Evolutionary conservation across 208 protist species (phyloP), one percentile per base, ranked within the genome.

Genomic region (Spironucleus salmonicida): DNA sequence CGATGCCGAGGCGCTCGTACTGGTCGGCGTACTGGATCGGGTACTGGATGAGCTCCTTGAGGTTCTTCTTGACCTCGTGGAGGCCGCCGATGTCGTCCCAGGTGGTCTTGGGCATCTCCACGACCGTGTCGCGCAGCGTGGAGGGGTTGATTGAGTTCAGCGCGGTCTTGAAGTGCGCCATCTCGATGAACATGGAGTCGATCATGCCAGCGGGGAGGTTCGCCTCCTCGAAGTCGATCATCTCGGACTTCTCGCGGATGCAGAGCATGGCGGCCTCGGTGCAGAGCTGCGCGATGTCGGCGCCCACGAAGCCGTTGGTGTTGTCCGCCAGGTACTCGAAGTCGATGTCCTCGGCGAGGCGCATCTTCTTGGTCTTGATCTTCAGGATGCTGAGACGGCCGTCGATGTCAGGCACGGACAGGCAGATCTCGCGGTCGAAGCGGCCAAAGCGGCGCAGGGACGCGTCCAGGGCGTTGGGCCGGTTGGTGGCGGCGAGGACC

Each of bases 321-420:
- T 83, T 42, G 1, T 53, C 69, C 9, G 81, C 57, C 0, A 84
- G 38, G 11, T 15, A 32, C 1, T 66, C 62, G 1, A 83, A 45
- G n/a, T 84, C 75, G 35, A 84, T 80, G 41, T 84, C 74, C n/a
- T 92, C 88, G 69, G 88, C 85, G 26, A 99, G 86, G 87, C 98
- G 98, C 96, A 99, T 99, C 87, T 98, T 99, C 83, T 97, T 98
- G 13, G 96, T 99, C 88, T 99, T 96, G 81, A 99, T 99, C 78
- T 91, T 87, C 32, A 99, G 83, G 66, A 99, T 94, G 83, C 98
- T 93, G 29, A 98, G 85, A 71, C 96, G 90, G 58, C 95, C 96
- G 74, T 90, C 96, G 68, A 95, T 89, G 81, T 99, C 96, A n/a
- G 97, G 97, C 49, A 99, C 92, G 49, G 94, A 93, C 81, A 99